A percentile compares a stretch with the other conserved stretches of the same genome.
These are phyloP conservation scores for Citeromyces nyonsensis DNA, from an alignment of 805 yeast species.

Conservation along the genomic window DNA sequence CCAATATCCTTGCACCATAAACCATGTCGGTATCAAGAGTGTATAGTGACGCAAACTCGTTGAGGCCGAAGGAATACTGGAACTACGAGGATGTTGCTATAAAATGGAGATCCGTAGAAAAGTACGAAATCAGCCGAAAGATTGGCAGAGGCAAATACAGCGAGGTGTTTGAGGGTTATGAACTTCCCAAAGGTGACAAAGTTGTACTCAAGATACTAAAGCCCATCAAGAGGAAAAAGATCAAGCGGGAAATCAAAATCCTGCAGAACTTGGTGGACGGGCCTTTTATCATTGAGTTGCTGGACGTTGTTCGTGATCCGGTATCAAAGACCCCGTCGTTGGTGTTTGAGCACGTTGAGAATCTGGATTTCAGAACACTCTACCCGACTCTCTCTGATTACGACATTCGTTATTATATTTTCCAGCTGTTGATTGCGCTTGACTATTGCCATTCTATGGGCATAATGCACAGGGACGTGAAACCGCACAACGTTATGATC, in stretches of 20 bases:
- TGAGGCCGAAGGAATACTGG: slow-evolving; percentile 75
- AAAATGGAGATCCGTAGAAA: slow-evolving; percentile 75
- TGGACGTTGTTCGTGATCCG: slow-evolving; percentile 74
- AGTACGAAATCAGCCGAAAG: slow-evolving; percentile 64
- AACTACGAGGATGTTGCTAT: slow-evolving; percentile 44
- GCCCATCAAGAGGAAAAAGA: slow-evolving; percentile 87
- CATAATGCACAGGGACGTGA: slow-evolving; percentile 90
- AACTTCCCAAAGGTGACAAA: slow-evolving; percentile 40
- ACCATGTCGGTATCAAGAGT: slow-evolving; percentile 39
- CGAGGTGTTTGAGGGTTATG: slow-evolving; percentile 84
- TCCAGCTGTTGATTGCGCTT: slow-evolving; percentile 66
- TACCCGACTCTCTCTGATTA: slow-evolving; percentile 63
- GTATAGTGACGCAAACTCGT: slow-evolving; percentile 63
- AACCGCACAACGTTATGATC: slow-evolving; percentile 93
- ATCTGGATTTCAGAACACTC: slow-evolving; percentile 67
- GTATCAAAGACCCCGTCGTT: slow-evolving; percentile 75
- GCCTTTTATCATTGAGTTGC: slow-evolving; percentile 61
- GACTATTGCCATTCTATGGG: slow-evolving; percentile 92
- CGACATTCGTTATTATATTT: slow-evolving; percentile 76
- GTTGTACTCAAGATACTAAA: slow-evolving; percentile 84
- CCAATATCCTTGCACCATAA: too few relatives aligned
- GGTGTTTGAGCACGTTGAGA: slow-evolving; percentile 72
- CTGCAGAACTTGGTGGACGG: slow-evolving; percentile 76
- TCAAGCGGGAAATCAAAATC: slow-evolving; percentile 78
- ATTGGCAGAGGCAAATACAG: slow-evolving; percentile 91